Conservation (phyloP, 1,284 basidiomycete species). For the Tilletia caries region DNA sequence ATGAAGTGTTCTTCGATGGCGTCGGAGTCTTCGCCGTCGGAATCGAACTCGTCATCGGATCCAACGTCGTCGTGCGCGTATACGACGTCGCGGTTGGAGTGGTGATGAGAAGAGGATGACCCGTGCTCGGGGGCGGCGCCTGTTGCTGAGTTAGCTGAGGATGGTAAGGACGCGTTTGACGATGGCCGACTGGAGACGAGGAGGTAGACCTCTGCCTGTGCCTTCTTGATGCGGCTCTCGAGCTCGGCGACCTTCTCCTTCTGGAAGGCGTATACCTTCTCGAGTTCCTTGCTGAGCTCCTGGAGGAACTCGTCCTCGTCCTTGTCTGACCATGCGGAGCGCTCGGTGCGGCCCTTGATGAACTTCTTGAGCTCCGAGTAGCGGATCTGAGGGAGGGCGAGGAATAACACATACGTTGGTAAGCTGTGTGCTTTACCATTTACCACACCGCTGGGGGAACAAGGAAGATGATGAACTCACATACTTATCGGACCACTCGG, state of each 20-base stretch:
- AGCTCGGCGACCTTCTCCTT: constrained; percentile 65
- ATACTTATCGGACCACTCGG: constrained; percentile 52
- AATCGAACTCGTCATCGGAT: constrained; percentile 59
- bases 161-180: constrained; percentile 29
- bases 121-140: not conserved
- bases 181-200: constrained; percentile 44
- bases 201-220: constrained; percentile 50
- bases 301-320: constrained; percentile 52
- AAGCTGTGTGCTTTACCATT: not conserved
- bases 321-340: constrained; percentile 50
- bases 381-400: constrained; percentile 32
- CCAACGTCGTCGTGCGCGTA: constrained; percentile 58
- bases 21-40: constrained; percentile 66
- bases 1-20: constrained; percentile 82
- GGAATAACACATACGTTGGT: not conserved
- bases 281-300: constrained; percentile 75
- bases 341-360: constrained; percentile 49
- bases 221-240: constrained; percentile 50
- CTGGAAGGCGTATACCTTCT: constrained; percentile 95
- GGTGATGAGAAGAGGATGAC: not conserved
- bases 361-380: constrained; percentile 54
- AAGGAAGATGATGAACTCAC: not conserved
- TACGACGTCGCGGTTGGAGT: constrained; percentile 58
- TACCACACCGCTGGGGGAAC: too few species aligned
- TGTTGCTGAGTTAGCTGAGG: constrained; percentile 22